These are phyloP conservation scores for Wallacemonas rigidus DNA, from an alignment of 208 protist genomes.

Conservation along the genomic window DNA sequence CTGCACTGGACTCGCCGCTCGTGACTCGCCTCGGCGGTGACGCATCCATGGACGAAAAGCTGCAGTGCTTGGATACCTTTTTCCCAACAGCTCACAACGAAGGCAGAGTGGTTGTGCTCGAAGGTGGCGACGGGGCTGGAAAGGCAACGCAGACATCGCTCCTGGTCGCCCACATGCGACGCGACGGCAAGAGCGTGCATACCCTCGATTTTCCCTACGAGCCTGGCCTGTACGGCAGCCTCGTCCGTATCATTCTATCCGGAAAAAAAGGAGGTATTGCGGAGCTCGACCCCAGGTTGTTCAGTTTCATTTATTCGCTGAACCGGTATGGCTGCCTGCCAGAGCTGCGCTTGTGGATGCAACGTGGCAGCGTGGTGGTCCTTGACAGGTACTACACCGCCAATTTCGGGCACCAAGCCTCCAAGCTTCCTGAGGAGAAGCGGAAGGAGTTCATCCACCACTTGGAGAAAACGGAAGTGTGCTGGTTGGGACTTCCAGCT, in stretches of 20 bases:
- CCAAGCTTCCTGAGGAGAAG: conserved; percentile 72
- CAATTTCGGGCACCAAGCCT: conserved; percentile 91
- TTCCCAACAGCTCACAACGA: conserved; percentile 26
- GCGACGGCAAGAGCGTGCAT: conserved; percentile 36
- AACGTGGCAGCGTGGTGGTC: conserved; percentile 62
- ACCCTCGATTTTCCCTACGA: conserved; percentile 91
- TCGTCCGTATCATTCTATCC: conserved; percentile 82
- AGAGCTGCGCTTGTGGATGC: conserved; percentile 66
- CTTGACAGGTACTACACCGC: conserved; percentile 92
- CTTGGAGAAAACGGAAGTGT: conserved; percentile 71
- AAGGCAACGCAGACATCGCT: conserved; percentile 89
- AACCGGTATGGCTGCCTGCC: conserved; percentile 83
- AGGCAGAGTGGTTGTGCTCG: conserved; percentile 64
- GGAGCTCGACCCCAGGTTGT: conserved; percentile 78
- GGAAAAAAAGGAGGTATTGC: conserved; percentile 79
- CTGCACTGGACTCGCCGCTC: conserved; percentile 40
- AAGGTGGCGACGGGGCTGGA: conserved; percentile 91
- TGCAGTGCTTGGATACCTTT: conserved; percentile 26
- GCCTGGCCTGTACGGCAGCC: conserved; percentile 61
- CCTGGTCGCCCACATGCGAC: conserved; percentile 44
- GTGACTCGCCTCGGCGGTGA: conserved; percentile 10
- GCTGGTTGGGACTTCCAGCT: conserved; percentile 76
- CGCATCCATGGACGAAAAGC: background rate
- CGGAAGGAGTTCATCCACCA: conserved; percentile 63
- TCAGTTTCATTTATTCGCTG: conserved; percentile 89